These are phyloP conservation scores for Hygrophorus russula DNA, from an alignment of 768 basidiomycete genomes.

Conservation along the genomic window DNA sequence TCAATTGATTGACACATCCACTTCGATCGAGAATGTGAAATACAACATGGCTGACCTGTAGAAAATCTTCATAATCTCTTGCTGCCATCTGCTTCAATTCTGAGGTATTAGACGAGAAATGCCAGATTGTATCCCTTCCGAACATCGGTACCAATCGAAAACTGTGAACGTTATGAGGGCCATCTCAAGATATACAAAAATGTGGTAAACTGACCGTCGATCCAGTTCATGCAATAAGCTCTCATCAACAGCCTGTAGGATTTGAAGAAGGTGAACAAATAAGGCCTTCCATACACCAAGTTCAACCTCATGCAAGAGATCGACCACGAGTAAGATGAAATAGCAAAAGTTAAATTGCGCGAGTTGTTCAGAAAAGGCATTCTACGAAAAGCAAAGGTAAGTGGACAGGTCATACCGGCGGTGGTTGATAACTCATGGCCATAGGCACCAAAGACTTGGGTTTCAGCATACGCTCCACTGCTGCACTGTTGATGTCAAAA, in stretches of 20 bases:
- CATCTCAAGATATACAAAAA: background rate
- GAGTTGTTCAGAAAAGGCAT: conserved; percentile 4
- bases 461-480: background rate
- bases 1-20: too few species aligned
- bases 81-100: conserved; percentile 23
- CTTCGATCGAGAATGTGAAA: background rate
- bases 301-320: conserved; percentile 1
- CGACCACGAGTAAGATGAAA: conserved; percentile 3
- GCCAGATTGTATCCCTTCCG: conserved; percentile 16
- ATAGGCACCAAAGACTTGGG: conserved; percentile 4
- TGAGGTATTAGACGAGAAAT: conserved; percentile 19
- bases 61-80: conserved; percentile 25
- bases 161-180: conserved; percentile 7
- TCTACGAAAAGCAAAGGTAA: too few species aligned
- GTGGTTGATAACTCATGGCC: background rate
- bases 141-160: conserved; percentile 17
- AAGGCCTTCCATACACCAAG: conserved; percentile 1
- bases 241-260: conserved; percentile 1
- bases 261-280: conserved; percentile 4
- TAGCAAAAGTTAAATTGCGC: background rate
- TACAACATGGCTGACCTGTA: conserved; percentile 19
- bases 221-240: conserved; percentile 12
- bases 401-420: too few species aligned
- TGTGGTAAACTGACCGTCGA: conserved; percentile 5
- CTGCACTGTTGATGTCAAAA: background rate